Base-by-base conservation (phyloP, 768 basidiomycete species). In the Phlebiopsis gigantea region DNA sequence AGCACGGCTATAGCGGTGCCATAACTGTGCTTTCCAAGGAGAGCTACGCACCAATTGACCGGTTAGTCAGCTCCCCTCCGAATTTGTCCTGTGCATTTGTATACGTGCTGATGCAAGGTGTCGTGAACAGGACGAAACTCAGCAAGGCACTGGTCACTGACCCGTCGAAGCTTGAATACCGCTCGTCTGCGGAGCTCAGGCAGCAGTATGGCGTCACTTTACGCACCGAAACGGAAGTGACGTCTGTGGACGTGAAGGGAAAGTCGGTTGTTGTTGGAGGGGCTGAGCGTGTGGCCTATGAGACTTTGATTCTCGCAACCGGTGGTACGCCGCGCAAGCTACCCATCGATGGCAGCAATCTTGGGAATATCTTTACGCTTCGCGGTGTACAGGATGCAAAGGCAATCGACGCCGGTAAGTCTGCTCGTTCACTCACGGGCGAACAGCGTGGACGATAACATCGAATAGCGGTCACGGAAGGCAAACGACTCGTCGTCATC, bases 111-210 rank as follows among this genome's bases (percentile, higher is more conserved):
- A 44, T 14, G 17, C 9, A 41, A 31, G 14, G 29, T 10, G 31
- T 61, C n/a, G n/a, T n/a, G n/a, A n/a, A n/a, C n/a, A 90, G 91
- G 58, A 94, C 94, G 43, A 95, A 90, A 72, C 76, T 96, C 54
- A 92, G 90, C 71, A 96, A 97, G 70, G 84, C 84, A 2, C 82
- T 96, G 51, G 78, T 86, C 42, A 85, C 86, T 17, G 90, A 94
- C 63, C 71, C 85, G 1, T 72, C 81, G n/a, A 92, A 93, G 71
- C 71, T 95, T 30, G 82, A 88, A 68, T 90, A 80, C 77, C 80
- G 83, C 17, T 78, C 81, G 1, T 76, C 85, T 15, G 83, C 86
- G 22, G 88, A 88, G 66, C 77, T 93, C 57, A 87, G 85, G 69
- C 82, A 86, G 65, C 88, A 87, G 65, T 88, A 84, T 62, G 80